Percentiles rank a stretch among this genome's conserved stretches.
Conservation (phyloP, 1,284 basidiomycete species). For the Kalmanozyma brasiliensis region DNA sequence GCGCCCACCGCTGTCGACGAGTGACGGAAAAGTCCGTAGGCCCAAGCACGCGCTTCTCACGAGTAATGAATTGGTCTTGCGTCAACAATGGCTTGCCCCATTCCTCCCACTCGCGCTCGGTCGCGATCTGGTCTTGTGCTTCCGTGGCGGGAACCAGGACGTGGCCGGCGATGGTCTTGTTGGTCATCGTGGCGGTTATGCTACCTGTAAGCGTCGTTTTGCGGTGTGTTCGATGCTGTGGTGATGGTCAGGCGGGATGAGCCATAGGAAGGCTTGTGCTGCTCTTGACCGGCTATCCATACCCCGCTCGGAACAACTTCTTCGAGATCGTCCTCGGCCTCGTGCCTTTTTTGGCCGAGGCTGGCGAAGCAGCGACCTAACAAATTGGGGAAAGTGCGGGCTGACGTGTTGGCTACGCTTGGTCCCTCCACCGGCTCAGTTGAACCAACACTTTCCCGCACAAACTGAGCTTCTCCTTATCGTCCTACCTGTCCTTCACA, state of each 20-base stretch:
- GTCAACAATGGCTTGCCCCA: conserved; percentile 36
- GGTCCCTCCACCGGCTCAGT: conserved; percentile 9
- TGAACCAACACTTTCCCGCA: conserved; percentile 4
- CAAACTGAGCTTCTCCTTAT: background rate
- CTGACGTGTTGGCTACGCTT: conserved; percentile 18
- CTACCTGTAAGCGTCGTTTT: too few species aligned
- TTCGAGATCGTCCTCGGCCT: background rate
- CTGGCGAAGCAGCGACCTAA: conserved; percentile 5
- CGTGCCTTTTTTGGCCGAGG: too few species aligned
- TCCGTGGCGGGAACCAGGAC: conserved; percentile 26
- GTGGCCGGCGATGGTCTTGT: conserved; percentile 7
- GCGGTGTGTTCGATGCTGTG: background rate
- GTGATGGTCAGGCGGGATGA: background rate
- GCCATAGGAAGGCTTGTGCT: background rate
- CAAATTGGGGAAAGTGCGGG: conserved; percentile 1
- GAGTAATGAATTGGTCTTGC: conserved; percentile 28
- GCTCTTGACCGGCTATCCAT: conserved; percentile 7
- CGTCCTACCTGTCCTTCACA: background rate
- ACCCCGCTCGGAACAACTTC: background rate
- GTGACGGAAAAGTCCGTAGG: conserved; percentile 18
- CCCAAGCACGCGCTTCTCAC: conserved; percentile 25
- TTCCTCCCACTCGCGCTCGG: conserved; percentile 35
- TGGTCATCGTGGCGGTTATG: background rate
- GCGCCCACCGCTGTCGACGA: conserved; percentile 33
- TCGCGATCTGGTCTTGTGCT: conserved; percentile 33